A percentile compares a stretch with the other conserved stretches of the same genome.
phyloP scores from a whole-genome alignment of 176 grass and related monocot species.

The Rhynchospora pubera region DNA sequence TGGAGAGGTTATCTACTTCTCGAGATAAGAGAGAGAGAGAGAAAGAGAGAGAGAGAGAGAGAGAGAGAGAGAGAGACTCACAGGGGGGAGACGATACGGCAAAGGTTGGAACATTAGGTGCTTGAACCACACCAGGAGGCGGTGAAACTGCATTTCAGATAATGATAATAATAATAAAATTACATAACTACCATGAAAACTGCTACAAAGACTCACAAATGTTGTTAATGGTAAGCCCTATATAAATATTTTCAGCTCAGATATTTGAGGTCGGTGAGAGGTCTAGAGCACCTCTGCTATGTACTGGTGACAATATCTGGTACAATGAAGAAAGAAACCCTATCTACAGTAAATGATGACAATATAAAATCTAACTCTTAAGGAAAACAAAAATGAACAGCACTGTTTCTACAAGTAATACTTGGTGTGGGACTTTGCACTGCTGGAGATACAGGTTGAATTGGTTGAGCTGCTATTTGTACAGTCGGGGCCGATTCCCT shows the following conservation, averaged over 20 bases:
- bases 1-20: slow-evolving; percentile 15
- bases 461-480: slow-evolving; percentile 1
- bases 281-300: neutral
- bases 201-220: neutral
- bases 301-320: neutral
- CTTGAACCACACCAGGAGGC: slow-evolving; percentile 27
- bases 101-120: slow-evolving; percentile 17
- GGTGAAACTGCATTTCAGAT: slow-evolving; percentile 23
- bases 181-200: slow-evolving; percentile 1
- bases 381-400: neutral
- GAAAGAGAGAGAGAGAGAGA: neutral
- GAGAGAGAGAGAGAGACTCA: slow-evolving; percentile 20
- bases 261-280: neutral
- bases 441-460: neutral
- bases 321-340: neutral
- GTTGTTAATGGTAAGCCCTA: neutral
- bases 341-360: slow-evolving; percentile 8
- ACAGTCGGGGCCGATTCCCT: neutral
- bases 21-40: slow-evolving; percentile 1
- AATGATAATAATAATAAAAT: neutral
- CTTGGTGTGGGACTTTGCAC: neutral
- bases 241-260: neutral
- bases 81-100: slow-evolving; percentile 2
- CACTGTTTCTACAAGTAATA: slow-evolving; percentile 1
- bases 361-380: neutral